Evolutionary conservation across 148 eudicot species (phyloP), one percentile per base, ranked within the genome.

Genomic region (Vaccinium darrowii): DNA sequence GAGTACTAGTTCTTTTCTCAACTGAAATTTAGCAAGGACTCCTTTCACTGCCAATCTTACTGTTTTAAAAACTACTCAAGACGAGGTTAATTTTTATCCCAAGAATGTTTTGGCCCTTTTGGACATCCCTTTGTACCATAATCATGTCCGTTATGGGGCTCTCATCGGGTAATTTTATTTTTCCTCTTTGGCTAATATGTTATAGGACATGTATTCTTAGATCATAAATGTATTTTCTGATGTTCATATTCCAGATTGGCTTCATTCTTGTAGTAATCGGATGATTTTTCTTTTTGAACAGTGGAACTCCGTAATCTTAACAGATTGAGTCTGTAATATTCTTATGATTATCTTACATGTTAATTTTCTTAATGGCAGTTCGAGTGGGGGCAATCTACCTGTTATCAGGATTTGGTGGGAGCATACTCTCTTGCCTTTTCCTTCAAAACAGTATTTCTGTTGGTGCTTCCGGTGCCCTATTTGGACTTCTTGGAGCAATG

Each of bases 401-500:
- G 39, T 21, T 93, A 80, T 90, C 98, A 3, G 98, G 98, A 39
- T 15, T 96, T 49, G 97, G 98, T 25, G 98, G 98, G 84, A 94
- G 98, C 73, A 73, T 96, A 56, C 88, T 96, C 27, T 94, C 98
- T 54, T 72, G 90, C 12, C 93, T 96, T 43, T 96, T 96, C 73
- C 89, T 94, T 84, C 92, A 88, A 84, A 82, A 30, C 30, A 89
- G 84, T 80, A 90, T 96, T 47, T 96, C 98, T 25, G 98, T 96
- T 51, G 98, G 98, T 78, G 98, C 98, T 82, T 95, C 98, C 21
- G 98, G 98, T 83, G 98, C 98, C 79, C 89, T 95, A 73, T 96
- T 94, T 87, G 98, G 98, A 83, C 94, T 96, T 82, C 97, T 96
- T 69, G 98, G 98, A 83, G 98, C 98, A 74, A 96, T 96, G 98